Percentiles rank a stretch among this genome's conserved stretches.
These are phyloP conservation scores for Fraxinus floribunda DNA, from an alignment of 305 asterid genomes.

Conservation along the genomic window DNA sequence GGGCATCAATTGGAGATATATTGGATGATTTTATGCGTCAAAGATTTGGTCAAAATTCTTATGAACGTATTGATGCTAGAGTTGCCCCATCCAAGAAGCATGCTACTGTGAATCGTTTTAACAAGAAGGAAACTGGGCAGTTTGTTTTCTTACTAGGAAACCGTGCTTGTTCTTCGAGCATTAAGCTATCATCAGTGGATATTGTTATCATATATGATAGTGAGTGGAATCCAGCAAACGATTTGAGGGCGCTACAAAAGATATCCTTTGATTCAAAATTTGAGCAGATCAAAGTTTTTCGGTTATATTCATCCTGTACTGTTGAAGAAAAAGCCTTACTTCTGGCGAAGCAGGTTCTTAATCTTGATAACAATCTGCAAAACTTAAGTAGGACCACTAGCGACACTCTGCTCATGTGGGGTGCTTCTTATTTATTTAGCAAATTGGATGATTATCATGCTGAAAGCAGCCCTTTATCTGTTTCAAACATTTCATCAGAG, in stretches of 20 bases:
- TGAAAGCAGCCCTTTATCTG: conserved; percentile 30
- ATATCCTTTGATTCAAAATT: conserved; percentile 54
- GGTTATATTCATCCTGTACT: conserved; percentile 77
- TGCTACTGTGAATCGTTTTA: conserved; percentile 71
- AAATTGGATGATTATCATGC: conserved; percentile 74
- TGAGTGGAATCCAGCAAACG: conserved; percentile 82
- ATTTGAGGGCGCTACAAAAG: conserved; percentile 67
- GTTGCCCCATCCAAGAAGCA: conserved; percentile 51
- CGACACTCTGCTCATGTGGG: conserved; percentile 77
- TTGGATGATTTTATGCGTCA: conserved; percentile 67
- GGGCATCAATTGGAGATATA: conserved; percentile 54
- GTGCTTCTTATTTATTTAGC: conserved; percentile 64
- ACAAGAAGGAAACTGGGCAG: conserved; percentile 55
- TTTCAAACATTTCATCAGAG: conserved; percentile 41
- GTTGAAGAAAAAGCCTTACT: conserved; percentile 73
- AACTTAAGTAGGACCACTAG: conserved; percentile 42
- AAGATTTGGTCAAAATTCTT: conserved; percentile 63
- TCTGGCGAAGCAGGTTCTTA: conserved; percentile 55
- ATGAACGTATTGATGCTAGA: conserved; percentile 61
- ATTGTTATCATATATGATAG: conserved; percentile 61
- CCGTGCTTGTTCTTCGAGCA: conserved; percentile 65
- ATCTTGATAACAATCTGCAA: conserved; percentile 52
- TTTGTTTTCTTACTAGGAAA: conserved; percentile 81
- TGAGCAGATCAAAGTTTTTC: conserved; percentile 64
- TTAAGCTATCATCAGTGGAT: conserved; percentile 66